Conservation (phyloP, 768 basidiomycete genomes). For the Hygrophoropsis aurantiaca region DNA sequence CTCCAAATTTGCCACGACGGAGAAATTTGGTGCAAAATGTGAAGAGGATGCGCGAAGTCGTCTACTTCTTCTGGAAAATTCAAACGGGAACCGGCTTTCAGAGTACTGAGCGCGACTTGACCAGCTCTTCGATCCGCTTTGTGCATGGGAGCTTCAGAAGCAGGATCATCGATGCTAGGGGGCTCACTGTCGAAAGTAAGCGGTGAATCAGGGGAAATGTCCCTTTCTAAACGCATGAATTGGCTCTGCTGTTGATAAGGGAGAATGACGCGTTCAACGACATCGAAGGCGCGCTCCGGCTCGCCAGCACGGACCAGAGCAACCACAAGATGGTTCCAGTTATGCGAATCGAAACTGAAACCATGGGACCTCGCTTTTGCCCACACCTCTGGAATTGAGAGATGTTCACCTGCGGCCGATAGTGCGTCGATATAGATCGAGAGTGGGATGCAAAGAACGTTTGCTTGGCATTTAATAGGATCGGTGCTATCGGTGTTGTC, state of each 20-base stretch:
- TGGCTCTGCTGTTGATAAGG: constrained; percentile 44
- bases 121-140: constrained; percentile 22
- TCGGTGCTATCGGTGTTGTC: constrained; percentile 10
- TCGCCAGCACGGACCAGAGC: constrained; percentile 80
- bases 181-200: constrained; percentile 34
- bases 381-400: constrained; percentile 68
- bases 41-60: constrained; percentile 60
- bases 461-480: constrained; percentile 36
- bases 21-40: constrained; percentile 60
- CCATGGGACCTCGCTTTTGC: constrained; percentile 55
- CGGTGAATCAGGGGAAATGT: constrained; percentile 37
- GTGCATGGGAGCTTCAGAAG: constrained; percentile 30
- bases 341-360: constrained; percentile 81
- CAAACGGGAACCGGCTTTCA: constrained; percentile 12
- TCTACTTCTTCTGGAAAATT: constrained; percentile 17
- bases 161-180: constrained; percentile 22
- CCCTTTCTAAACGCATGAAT: constrained; percentile 21
- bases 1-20: constrained; percentile 68
- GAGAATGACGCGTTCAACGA: constrained; percentile 76
- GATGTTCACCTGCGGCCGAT: constrained; percentile 60
- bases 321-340: constrained; percentile 85
- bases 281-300: constrained; percentile 78
- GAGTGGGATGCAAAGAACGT: constrained; percentile 71
- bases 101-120: constrained; percentile 18
- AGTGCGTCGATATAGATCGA: constrained; percentile 81